A percentile compares a stretch with the other conserved stretches of the same genome.
Evolutionary conservation across 352 stramenopile species (phyloP).

Genomic region (Phytophthora cactorum): DNA sequence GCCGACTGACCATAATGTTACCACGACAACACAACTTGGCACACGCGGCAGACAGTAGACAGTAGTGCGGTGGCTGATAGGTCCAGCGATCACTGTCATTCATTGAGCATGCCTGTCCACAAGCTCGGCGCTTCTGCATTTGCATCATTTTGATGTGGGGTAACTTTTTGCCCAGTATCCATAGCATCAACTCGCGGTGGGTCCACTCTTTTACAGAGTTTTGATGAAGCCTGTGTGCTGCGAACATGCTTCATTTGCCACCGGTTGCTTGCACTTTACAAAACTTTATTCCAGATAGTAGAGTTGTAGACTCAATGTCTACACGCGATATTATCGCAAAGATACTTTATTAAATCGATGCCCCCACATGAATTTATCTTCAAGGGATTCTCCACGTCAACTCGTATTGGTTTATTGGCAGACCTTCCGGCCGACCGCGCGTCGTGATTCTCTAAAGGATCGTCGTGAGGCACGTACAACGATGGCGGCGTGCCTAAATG

Average conservation of each 20-base stretch:
- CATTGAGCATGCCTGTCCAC: constrained; percentile 7
- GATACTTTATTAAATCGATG: constrained; percentile 21
- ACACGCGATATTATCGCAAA: not conserved
- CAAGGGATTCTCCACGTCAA: no score
- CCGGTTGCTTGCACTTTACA: not conserved
- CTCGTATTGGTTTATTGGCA: no score
- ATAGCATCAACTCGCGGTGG: not conserved
- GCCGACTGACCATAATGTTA: constrained; percentile 33
- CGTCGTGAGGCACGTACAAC: constrained; percentile 18
- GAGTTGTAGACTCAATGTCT: no score
- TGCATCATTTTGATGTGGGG: constrained; percentile 17
- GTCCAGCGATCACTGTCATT: constrained; percentile 22
- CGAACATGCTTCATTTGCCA: not conserved
- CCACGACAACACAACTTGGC: constrained; percentile 8
- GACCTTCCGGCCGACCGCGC: not conserved
- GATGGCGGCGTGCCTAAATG: constrained; percentile 13
- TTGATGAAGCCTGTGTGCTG: not conserved
- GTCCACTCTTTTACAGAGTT: not conserved
- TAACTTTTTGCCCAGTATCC: not conserved
- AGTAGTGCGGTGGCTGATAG: constrained; percentile 14
- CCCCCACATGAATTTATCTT: no score
- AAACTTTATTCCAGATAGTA: no score
- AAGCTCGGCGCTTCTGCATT: not conserved
- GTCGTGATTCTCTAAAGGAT: constrained; percentile 18
- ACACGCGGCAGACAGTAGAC: no score